These are phyloP conservation scores for Phylloporus arenicola DNA, from an alignment of 768 basidiomycete species.

Conservation along the genomic window DNA sequence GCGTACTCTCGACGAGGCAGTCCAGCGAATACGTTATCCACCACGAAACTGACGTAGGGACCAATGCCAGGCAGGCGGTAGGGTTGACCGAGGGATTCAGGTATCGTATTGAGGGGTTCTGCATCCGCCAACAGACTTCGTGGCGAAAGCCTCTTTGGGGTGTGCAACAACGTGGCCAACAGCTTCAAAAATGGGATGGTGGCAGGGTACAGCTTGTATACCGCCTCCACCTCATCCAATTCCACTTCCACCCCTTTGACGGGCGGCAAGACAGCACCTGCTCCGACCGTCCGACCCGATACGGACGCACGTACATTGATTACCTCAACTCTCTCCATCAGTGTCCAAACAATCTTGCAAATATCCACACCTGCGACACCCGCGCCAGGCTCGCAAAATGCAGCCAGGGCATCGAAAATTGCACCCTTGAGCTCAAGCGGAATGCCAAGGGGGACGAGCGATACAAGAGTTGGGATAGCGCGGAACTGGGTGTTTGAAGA, in stretches of 20 bases:
- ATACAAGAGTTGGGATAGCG: constrained; percentile 74
- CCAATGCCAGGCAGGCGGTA: constrained; percentile 76
- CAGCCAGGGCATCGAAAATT: constrained; percentile 71
- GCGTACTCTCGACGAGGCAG: constrained; percentile 72
- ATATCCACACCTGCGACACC: constrained; percentile 70
- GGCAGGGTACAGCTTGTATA: constrained; percentile 74
- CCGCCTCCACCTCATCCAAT: constrained; percentile 81
- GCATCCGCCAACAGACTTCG: constrained; percentile 54
- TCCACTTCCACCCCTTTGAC: constrained; percentile 81
- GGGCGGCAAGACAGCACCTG: constrained; percentile 39
- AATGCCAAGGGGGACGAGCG: constrained; percentile 72
- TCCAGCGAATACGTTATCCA: constrained; percentile 84
- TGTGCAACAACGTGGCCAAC: constrained; percentile 78
- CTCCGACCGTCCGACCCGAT: constrained; percentile 20
- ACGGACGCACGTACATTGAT: constrained; percentile 62
- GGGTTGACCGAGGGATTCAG: constrained; percentile 73
- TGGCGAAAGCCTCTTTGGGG: constrained; percentile 64
- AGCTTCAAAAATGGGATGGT: constrained; percentile 86
- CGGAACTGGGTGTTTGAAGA: constrained; percentile 73
- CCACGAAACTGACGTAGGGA: constrained; percentile 79
- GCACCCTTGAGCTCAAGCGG: constrained; percentile 89
- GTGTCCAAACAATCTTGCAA: constrained; percentile 74
- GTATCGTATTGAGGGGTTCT: constrained; percentile 67
- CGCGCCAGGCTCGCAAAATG: constrained; percentile 80
- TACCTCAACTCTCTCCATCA: constrained; percentile 81